Base-by-base conservation (phyloP, 352 stramenopile species). In the Phytophthora europaea region DNA sequence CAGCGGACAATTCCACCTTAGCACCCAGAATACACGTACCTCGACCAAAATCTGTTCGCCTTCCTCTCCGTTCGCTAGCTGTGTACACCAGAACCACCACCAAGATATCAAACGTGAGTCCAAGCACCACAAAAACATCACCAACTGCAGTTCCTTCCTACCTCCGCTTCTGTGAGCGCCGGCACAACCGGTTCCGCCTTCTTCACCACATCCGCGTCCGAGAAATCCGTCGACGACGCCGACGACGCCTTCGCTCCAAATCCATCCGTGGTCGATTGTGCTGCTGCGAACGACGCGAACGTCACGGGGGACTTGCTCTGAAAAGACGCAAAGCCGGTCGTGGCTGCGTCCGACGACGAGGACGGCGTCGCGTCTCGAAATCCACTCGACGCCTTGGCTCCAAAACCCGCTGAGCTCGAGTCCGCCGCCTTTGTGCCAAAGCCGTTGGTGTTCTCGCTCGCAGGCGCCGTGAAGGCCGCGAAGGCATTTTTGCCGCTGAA, bases 21-120 rank as follows among this genome's bases (percentile, higher is more conserved):
- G 5, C n/a, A 18, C 43, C 6, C 16, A 51, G 10, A 50, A 51
- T n/a, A 22, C 61, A 58, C 71, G 16, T 72, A 94, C 85, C 85
- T 94, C 86, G 23, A 93, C 70, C 38, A 95, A 65, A 59, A 94
- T 81, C 13, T 75, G 75, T 65, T 95, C 88, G 28, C 76, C 81
- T 69, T 95, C 88, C 70, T 95, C 88, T 31, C 88, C 88, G 33
- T 95, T 95, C 16, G 82, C 83, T 36, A 90, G 45, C 85, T 88
- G 28, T 60, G 67, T 8, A 55, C 6, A 59, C 26, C 15, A 57
- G 65, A 54, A 54, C 20, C 28, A 57, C 5, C 48, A 65, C 2
- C 56, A 55, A 48, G 23, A n/a, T 20, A 61, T n/a, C 16, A 62
- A 23, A 31, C 26, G 26, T 31, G 26, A 31, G 26, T 31, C 26